Evolutionary conservation across 2,329 filamentous ascomycete genomes (phyloP).

Genomic region (Fusarium illudens): DNA sequence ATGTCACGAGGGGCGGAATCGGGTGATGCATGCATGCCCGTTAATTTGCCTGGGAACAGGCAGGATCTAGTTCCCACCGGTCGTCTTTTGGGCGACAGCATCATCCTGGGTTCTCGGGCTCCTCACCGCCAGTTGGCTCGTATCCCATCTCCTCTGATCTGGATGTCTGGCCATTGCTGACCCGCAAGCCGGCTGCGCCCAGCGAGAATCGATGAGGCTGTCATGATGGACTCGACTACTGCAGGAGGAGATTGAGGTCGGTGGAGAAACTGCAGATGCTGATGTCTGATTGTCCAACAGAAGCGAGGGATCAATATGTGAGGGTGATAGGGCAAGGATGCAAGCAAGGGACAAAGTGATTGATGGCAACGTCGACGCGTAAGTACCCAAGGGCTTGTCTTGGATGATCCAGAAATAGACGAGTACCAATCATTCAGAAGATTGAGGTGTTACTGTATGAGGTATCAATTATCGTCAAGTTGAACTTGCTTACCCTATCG

Average conservation of each 20-base stretch:
- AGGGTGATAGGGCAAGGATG: constrained; percentile 3
- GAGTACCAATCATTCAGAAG: background rate
- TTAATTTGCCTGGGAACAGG: constrained; percentile 30
- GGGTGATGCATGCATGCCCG: constrained; percentile 35
- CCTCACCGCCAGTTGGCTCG: constrained; percentile 40
- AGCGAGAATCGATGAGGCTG: constrained; percentile 24
- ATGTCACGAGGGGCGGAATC: constrained; percentile 19
- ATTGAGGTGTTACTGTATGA: background rate
- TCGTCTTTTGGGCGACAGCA: constrained; percentile 11
- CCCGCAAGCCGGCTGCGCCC: constrained; percentile 15
- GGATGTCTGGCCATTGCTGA: constrained; percentile 21
- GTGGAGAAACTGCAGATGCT: constrained; percentile 7
- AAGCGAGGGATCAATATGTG: background rate
- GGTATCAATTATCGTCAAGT: background rate
- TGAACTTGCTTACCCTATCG: too few relatives aligned
- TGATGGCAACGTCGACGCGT: background rate
- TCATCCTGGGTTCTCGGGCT: constrained; percentile 15
- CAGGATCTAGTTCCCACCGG: constrained; percentile 13
- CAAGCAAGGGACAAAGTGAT: constrained; percentile 3
- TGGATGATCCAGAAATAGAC: background rate
- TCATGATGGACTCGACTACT: constrained; percentile 29
- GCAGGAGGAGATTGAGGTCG: constrained; percentile 35
- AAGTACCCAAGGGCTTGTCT: constrained; percentile 12
- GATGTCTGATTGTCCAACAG: background rate
- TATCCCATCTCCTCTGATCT: constrained; percentile 17